Percentiles rank a stretch among this genome's conserved stretches.
These are phyloP conservation scores for Microglena sp. DNA, from an alignment of 139 green algal species.

Conservation along the genomic window DNA sequence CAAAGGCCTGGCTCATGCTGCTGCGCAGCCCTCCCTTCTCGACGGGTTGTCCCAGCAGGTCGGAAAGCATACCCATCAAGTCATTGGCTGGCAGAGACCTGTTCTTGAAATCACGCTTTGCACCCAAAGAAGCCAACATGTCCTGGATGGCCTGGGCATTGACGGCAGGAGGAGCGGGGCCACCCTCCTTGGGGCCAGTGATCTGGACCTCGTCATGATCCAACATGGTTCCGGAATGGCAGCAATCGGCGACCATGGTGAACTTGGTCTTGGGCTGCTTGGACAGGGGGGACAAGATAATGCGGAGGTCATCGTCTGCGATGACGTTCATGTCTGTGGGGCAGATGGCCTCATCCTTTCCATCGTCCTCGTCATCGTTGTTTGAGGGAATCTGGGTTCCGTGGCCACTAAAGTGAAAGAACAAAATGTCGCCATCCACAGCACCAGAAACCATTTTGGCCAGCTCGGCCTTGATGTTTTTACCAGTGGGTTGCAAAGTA, in stretches of 20 bases:
- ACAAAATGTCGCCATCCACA: constrained; percentile 42
- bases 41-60: no score
- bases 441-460: not conserved
- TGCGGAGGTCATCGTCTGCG: constrained; percentile 31
- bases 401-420: constrained; percentile 67
- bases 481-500: constrained; percentile 36
- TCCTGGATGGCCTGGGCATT: not conserved
- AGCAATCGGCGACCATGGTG: constrained; percentile 65
- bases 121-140: constrained; percentile 6
- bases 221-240: constrained; percentile 50
- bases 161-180: constrained; percentile 1
- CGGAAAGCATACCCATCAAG: no score
- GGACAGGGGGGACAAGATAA: constrained; percentile 17
- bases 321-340: constrained; percentile 48
- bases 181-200: constrained; percentile 32
- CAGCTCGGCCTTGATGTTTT: constrained; percentile 53
- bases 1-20: no score
- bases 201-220: constrained; percentile 49
- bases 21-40: no score
- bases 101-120: no score
- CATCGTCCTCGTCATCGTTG: not conserved
- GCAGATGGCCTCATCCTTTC: constrained; percentile 43
- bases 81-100: no score
- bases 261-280: constrained; percentile 37
- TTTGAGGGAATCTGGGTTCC: constrained; percentile 44